Evolutionary conservation across 2,329 filamentous ascomycete genomes (phyloP), one percentile per base, ranked within the genome.

Genomic region (Leptodontidium sp.): DNA sequence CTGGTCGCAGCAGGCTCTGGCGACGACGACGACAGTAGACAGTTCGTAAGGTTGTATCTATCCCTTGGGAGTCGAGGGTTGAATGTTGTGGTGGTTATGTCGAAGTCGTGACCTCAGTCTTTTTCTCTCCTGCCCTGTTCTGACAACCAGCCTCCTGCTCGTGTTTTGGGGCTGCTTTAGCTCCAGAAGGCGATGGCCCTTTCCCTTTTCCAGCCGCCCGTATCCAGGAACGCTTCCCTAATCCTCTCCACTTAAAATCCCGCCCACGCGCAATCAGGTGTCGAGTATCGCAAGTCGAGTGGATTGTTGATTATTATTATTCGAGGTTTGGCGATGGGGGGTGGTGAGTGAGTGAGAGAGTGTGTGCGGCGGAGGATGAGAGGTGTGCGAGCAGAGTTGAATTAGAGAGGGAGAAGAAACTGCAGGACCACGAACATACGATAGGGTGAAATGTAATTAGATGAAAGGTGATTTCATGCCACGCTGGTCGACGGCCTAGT

Each of bases 191-290:
- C 32, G 61, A 29, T 53, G 32, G 32, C 47, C 47, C 61, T 64
- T 64, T 64, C 61, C 61, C 61, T 35, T n/a, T 53, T 64, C 49
- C 61, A 53, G 61, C 47, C 59, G 49, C 43, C 59, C 59, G 59
- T 62, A 50, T 50, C 59, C 59, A 62, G 59, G 59, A 35, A 62
- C 59, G 43, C 26, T 32, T 32, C 43, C 21, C 40, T 62, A 62
- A 45, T 43, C 59, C 24, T 32, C 43, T 50, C 47, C 6, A 32
- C 14, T 57, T 24, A 38, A 35, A 50, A 47, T 59, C 57, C 35
- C 29, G 57, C 6, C 57, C 35, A 26, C 21, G 35, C 35, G 55
- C 8, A 40, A 24, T 21, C 1, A n/a, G 8, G 11, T 11, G 43
- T 21, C 21, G 21, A 21, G 21, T 21, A 21, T 21, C 21, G 21